These are phyloP conservation scores for Pythium myriotylum DNA, from an alignment of 352 stramenopile genomes.

Conservation along the genomic window DNA sequence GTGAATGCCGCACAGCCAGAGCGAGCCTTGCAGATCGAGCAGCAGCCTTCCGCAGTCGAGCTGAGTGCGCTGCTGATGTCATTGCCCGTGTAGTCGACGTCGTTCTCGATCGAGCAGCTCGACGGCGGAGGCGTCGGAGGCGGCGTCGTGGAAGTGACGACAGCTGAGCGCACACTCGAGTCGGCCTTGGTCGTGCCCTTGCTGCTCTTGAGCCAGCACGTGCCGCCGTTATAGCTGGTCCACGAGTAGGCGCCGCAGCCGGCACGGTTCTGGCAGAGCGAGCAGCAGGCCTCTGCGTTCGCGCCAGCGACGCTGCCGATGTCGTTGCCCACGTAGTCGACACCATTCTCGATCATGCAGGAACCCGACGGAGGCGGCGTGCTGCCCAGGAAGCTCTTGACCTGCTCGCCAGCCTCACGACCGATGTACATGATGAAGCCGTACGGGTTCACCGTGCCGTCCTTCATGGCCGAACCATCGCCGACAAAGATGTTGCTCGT, in stretches of 20 bases:
- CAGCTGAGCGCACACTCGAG: constrained; percentile 7
- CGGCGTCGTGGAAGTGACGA: constrained; percentile 8
- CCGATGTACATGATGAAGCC: constrained; percentile 79
- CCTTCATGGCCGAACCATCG: constrained; percentile 62
- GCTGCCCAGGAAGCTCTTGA: constrained; percentile 35
- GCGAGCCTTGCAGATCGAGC: neutral
- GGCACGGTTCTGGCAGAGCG: constrained; percentile 4
- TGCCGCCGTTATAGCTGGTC: constrained; percentile 51
- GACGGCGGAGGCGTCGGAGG: constrained; percentile 3
- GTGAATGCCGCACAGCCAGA: constrained; percentile 23
- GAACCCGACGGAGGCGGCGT: neutral
- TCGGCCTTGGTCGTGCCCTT: constrained; percentile 12
- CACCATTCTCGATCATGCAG: constrained; percentile 13
- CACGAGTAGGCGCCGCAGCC: constrained; percentile 33
- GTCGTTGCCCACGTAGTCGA: constrained; percentile 30
- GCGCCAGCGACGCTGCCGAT: constrained; percentile 12
- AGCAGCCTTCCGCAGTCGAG: constrained; percentile 5
- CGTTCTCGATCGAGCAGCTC: constrained; percentile 15
- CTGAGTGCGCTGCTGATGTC: constrained; percentile 21
- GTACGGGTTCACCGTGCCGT: constrained; percentile 77
- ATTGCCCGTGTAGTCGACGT: constrained; percentile 29
- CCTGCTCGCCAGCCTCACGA: constrained; percentile 46
- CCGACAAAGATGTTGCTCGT: constrained; percentile 72
- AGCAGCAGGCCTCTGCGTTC: constrained; percentile 21
- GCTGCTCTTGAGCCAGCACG: constrained; percentile 56